Percentiles rank a stretch among this genome's conserved stretches.
Conservation (phyloP, 257 asterid genomes). For the Euphrasia confusa region DNA sequence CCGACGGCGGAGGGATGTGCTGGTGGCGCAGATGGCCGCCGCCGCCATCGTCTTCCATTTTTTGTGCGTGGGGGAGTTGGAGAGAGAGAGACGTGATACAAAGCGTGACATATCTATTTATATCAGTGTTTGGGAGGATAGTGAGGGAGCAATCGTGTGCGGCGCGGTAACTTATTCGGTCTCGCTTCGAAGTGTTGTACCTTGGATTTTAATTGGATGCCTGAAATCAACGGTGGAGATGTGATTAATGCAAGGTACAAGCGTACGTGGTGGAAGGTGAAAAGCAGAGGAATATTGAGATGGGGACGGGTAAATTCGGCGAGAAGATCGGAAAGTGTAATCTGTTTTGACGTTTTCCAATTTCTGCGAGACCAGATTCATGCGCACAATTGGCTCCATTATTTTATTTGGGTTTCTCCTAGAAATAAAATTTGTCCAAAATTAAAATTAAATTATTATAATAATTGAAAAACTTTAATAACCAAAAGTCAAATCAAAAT, state of each 20-base stretch:
- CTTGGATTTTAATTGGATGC: background rate
- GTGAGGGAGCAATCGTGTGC: conserved; percentile 26
- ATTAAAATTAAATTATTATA: too few species aligned
- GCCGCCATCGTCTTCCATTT: conserved; percentile 36
- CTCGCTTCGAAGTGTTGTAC: background rate
- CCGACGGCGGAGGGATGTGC: conserved; percentile 28
- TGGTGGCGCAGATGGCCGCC: conserved; percentile 30
- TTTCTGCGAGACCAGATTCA: too few species aligned
- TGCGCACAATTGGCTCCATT: too few species aligned
- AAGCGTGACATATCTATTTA: background rate
- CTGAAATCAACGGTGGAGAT: background rate
- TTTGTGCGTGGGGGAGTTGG: conserved; percentile 2
- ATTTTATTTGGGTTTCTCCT: too few species aligned
- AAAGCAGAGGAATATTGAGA: conserved; percentile 1
- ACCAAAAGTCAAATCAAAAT: too few species aligned
- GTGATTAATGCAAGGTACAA: background rate
- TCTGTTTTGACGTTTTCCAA: conserved; percentile 1
- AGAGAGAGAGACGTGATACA: conserved; percentile 13
- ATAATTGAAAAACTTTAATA: too few species aligned
- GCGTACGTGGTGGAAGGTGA: background rate
- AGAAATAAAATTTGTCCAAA: too few species aligned
- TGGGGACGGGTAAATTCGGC: background rate
- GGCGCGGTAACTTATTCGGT: background rate
- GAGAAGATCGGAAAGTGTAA: conserved; percentile 19
- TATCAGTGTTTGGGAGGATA: background rate